Conservation (phyloP, 192 early-diverging fungal genomes). For the Linnemannia exigua region DNA sequence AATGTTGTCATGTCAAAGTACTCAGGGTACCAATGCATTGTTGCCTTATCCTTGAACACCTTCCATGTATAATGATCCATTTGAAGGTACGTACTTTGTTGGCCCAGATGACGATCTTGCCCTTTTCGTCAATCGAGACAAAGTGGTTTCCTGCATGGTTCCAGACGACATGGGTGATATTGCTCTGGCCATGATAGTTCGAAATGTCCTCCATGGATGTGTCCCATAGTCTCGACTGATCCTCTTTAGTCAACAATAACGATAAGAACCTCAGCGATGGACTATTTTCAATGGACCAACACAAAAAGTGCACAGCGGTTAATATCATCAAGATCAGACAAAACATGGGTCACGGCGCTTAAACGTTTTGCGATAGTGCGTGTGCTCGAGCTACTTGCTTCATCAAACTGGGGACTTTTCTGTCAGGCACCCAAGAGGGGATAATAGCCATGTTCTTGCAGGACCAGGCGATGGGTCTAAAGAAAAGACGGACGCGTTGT, state of each 20-base stretch:
- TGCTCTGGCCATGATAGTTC: slow-evolving; percentile 42
- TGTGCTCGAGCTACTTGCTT: slow-evolving; percentile 29
- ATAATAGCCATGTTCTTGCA: slow-evolving; percentile 48
- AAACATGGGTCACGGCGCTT: background rate
- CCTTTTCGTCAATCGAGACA: slow-evolving; percentile 48
- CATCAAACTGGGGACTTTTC: slow-evolving; percentile 45
- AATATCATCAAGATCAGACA: background rate
- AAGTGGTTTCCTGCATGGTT: slow-evolving; percentile 45
- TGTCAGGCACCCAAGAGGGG: slow-evolving; percentile 54
- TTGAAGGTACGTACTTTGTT: slow-evolving; percentile 31
- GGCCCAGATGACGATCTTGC: slow-evolving; percentile 52
- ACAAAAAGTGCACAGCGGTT: background rate
- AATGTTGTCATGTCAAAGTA: background rate
- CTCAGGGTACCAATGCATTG: too few relatives aligned
- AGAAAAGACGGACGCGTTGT: slow-evolving; percentile 11
- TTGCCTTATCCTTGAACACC: background rate
- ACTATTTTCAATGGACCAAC: slow-evolving; percentile 3
- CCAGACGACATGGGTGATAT: slow-evolving; percentile 47
- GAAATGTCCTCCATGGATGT: slow-evolving; percentile 53
- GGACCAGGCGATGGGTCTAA: slow-evolving; percentile 53
- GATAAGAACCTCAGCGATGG: slow-evolving; percentile 49
- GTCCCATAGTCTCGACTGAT: slow-evolving; percentile 43
- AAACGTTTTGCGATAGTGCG: background rate
- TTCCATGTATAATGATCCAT: background rate
- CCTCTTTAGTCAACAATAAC: slow-evolving; percentile 24